phyloP scores from a whole-genome alignment of 2,329 filamentous ascomycete genomes.

The Cladosporium sp. region DNA sequence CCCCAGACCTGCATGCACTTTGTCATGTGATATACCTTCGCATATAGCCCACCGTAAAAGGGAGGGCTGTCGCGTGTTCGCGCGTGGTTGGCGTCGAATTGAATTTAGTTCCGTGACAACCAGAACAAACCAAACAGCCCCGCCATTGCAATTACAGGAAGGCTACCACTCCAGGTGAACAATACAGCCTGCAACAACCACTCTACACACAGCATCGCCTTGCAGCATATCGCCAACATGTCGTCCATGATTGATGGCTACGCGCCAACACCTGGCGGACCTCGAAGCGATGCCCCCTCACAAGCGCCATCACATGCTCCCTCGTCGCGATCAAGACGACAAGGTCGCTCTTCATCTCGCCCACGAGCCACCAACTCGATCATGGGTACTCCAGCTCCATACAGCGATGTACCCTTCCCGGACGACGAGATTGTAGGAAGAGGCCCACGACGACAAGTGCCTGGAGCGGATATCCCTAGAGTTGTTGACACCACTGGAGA shows the following conservation, averaged over 20 bases:
- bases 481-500: constrained; percentile 77
- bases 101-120: constrained; percentile 17
- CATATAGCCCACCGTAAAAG: constrained; percentile 3
- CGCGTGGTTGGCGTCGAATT: constrained; percentile 9
- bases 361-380: constrained; percentile 55
- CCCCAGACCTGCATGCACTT: constrained; percentile 16
- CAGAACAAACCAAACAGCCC: constrained; percentile 1
- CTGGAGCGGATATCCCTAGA: constrained; percentile 62
- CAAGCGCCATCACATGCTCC: constrained; percentile 17
- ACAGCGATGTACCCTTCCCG: constrained; percentile 60
- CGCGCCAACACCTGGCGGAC: constrained; percentile 36
- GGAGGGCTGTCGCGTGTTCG: not conserved
- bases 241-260: constrained; percentile 51
- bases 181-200: not conserved
- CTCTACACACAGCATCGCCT: not conserved
- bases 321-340: constrained; percentile 32
- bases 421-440: constrained; percentile 63
- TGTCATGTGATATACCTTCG: not conserved
- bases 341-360: constrained; percentile 53
- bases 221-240: constrained; percentile 41
- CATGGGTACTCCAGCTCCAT: constrained; percentile 48
- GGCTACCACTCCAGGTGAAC: not conserved
- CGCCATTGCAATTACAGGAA: constrained; percentile 4
- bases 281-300: constrained; percentile 41
- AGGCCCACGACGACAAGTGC: constrained; percentile 47